Base-by-base conservation (phyloP, 768 basidiomycete species). In the Boletus huronensis region DNA sequence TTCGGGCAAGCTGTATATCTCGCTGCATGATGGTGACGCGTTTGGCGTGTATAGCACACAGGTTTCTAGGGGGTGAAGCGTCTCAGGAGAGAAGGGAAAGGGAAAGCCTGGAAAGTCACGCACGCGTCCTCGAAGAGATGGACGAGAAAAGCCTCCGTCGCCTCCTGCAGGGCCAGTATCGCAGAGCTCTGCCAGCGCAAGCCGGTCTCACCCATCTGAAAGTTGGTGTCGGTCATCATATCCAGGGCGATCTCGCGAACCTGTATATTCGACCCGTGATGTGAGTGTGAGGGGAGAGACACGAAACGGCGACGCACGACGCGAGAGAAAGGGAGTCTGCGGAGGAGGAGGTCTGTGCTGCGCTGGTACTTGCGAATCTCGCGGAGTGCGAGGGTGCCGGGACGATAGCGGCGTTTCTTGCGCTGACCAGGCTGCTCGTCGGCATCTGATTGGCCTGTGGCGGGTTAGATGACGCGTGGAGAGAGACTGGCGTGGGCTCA, bases 81-180 rank as follows among this genome's bases (percentile, higher is more conserved):
- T 26, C 25, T 62, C 40, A 57, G 42, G 41, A 19, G 28, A 38
- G 21, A 55, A 25, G 29, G 19, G 5, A 2, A 23, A 25, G 7
- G n/a, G 17, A 29, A 21, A 9, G 1, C 40, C 23, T 14, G 29
- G 19, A 44, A 49, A 31, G 41, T 8, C 26, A 90, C 94, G 77
- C 71, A 98, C 92, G 96, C 93, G 73, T 99, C 97, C 73, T 99
- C 97, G 59, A 99, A 98, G 41, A 98, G 74, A 74, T 98, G 95
- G 19, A 99, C 92, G 17, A 98, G 77, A 64, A 83, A 97, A 14
- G 94, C 93, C 70, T 97, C 94, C 23, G 94, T 93, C 13, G 97
- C 97, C 72, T 99, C 97, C 65, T 99, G 97, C 57, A 99, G 71
- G 2, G 97, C 97, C 64, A 94, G 68, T 53, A 99, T 79, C 6